Percentiles rank a stretch among this genome's conserved stretches.
phyloP scores from a whole-genome alignment of 257 asterid species.

The Coffea eugenioides region DNA sequence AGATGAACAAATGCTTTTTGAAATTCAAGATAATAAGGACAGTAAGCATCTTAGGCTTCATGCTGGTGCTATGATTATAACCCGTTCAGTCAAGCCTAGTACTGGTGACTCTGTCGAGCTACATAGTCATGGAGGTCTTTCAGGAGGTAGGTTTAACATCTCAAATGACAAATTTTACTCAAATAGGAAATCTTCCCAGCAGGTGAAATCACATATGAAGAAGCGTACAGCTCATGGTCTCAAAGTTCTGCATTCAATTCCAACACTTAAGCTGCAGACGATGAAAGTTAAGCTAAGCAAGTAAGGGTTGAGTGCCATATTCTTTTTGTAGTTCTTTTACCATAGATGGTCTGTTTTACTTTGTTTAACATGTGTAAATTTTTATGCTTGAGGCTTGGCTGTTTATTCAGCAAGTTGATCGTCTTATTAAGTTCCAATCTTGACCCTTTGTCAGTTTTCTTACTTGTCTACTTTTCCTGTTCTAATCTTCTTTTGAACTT shows the following conservation, averaged over 20 bases:
- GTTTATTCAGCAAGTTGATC: neutral
- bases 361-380: neutral
- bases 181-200: constrained; percentile 91
- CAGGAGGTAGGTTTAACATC: constrained; percentile 81
- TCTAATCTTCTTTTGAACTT: neutral
- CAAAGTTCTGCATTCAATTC: constrained; percentile 92
- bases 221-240: constrained; percentile 87
- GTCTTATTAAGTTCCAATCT: neutral
- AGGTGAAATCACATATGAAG: constrained; percentile 85
- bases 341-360: neutral
- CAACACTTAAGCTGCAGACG: constrained; percentile 93
- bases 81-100: constrained; percentile 53
- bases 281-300: constrained; percentile 96
- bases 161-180: constrained; percentile 93
- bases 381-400: neutral
- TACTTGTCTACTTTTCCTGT: neutral
- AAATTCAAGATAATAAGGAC: constrained; percentile 66
- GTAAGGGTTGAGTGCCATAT: constrained; percentile 39
- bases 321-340: neutral
- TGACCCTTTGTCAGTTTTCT: neutral
- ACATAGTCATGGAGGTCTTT: constrained; percentile 57
- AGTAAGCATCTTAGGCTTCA: constrained; percentile 65
- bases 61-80: constrained; percentile 90
- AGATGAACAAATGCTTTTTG: constrained; percentile 98
- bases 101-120: constrained; percentile 61